Conservation (phyloP, 768 basidiomycete genomes). For the Roridomyces roridus region DNA sequence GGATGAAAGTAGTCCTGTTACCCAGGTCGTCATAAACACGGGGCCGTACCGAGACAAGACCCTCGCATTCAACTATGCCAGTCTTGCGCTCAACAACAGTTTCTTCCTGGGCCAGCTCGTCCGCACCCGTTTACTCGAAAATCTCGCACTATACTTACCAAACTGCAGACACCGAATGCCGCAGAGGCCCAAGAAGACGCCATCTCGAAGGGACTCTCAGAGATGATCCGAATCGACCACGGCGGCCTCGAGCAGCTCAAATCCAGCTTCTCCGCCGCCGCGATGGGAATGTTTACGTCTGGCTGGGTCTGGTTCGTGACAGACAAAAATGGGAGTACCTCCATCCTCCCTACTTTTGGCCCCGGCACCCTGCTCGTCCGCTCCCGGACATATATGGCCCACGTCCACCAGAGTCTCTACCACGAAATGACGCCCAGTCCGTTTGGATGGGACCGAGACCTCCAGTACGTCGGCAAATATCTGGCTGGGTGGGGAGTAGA, state of each 20-base stretch:
- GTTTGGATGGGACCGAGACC: conserved; percentile 7
- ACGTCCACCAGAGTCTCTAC: conserved; percentile 6
- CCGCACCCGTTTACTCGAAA: conserved; percentile 37
- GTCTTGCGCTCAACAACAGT: conserved; percentile 91
- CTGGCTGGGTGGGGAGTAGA: conserved; percentile 12
- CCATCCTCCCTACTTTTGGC: conserved; percentile 86
- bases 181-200: conserved; percentile 42
- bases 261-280: conserved; percentile 78
- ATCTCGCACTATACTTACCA: not conserved
- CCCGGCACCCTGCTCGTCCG: conserved; percentile 87
- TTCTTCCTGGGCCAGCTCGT: conserved; percentile 93
- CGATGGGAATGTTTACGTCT: conserved; percentile 75
- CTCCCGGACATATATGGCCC: conserved; percentile 50
- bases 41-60: conserved; percentile 62
- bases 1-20: conserved; percentile 61
- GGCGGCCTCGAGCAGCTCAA: conserved; percentile 73
- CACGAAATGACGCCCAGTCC: conserved; percentile 5
- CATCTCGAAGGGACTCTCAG: conserved; percentile 40
- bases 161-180: conserved; percentile 40
- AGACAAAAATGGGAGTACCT: conserved; percentile 63
- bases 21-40: conserved; percentile 75
- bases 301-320: conserved; percentile 92
- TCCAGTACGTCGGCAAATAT: conserved; percentile 19
- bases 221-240: conserved; percentile 54
- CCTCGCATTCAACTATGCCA: conserved; percentile 89